Evolutionary conservation across 75 land plant species (phyloP), one percentile per base, ranked within the genome.

Genomic region (Sequoia sempervirens): DNA sequence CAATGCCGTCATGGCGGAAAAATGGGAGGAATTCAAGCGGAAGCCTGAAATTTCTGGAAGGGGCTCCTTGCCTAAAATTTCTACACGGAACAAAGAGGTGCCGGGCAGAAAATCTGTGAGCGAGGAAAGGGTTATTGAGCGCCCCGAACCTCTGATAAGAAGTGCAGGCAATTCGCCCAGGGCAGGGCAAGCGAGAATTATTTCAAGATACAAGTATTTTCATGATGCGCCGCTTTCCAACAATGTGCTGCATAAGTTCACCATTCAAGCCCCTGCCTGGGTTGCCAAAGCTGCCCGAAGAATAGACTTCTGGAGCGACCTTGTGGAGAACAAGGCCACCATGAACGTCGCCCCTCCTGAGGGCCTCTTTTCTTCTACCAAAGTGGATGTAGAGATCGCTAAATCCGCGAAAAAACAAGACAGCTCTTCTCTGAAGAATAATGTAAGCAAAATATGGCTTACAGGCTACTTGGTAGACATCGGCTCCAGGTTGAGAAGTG

Each of bases 291-390:
- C 83, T 58, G 92, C 93, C 23, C 85, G 96, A 64, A 82, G 85
- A 82, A 89, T 96, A n/a, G 90, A 89, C 23, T 88, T 93, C 80
- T 96, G 98, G 98, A 86, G 93, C 75, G 96, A 93, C 4, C 75
- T 93, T 83, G 94, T 88, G 66, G 89, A 86, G 74, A 86, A 80
- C n/a, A 66, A 40, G 17, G 30, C 7, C 37, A 10, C 17, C 18
- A 13, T 82, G 80, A 72, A 82, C 17, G 73, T 40, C 2, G 78
- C 84, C 14, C 52, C 84, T 76, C 50, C 53, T 2, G 40, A 75
- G 17, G 84, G 82, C 12, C 81, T 45, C n/a, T 50, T 79, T 28
- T 75, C 84, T 26, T 54, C 38, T 37, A 20, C 61, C 10, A 82
- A 52, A 28, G 52, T 56, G 47, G 61, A 56, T 26, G 69, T n/a